Conservation (phyloP, 1,284 basidiomycete species). For the Leccinum cinnamomeum region DNA sequence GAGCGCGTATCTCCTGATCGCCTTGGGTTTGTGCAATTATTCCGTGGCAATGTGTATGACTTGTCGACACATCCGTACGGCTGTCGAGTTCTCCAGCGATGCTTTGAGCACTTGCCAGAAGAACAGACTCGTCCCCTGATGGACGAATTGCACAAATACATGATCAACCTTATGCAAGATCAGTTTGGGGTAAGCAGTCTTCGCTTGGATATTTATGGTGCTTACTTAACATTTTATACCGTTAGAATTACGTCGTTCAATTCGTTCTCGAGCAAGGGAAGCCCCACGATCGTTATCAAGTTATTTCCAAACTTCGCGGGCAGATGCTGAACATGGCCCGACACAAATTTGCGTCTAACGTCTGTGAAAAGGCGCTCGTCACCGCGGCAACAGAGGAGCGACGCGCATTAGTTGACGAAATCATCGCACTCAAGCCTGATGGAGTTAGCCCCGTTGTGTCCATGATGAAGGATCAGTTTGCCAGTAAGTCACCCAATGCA, state of each 20-base stretch:
- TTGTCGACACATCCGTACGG: conserved; percentile 92
- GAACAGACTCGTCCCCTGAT: conserved; percentile 72
- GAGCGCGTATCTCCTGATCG: conserved; percentile 76
- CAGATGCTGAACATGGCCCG: conserved; percentile 79
- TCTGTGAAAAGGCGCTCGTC: conserved; percentile 89
- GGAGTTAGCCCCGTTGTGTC: conserved; percentile 62
- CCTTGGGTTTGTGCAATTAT: conserved; percentile 76
- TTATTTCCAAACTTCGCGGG: conserved; percentile 75
- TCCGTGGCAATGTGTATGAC: conserved; percentile 82
- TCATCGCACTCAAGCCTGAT: conserved; percentile 66
- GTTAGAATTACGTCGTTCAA: conserved; percentile 92
- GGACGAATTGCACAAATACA: conserved; percentile 81
- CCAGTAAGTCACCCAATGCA: conserved; percentile 56
- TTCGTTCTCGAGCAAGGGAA: conserved; percentile 86
- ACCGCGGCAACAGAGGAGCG: conserved; percentile 65
- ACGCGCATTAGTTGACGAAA: conserved; percentile 75
- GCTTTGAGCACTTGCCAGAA: conserved; percentile 82
- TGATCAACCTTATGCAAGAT: conserved; percentile 77
- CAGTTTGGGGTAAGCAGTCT: conserved; percentile 74
- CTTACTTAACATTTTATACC: conserved; percentile 7
- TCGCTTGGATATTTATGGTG: not conserved
- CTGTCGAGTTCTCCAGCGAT: conserved; percentile 93
- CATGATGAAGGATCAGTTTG: conserved; percentile 93
- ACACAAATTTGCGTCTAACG: conserved; percentile 98
- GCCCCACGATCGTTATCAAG: conserved; percentile 64